A percentile compares a stretch with the other conserved stretches of the same genome.
Evolutionary conservation across 208 protist genomes (phyloP).

Genomic region (Wallacemonas sp.): DNA sequence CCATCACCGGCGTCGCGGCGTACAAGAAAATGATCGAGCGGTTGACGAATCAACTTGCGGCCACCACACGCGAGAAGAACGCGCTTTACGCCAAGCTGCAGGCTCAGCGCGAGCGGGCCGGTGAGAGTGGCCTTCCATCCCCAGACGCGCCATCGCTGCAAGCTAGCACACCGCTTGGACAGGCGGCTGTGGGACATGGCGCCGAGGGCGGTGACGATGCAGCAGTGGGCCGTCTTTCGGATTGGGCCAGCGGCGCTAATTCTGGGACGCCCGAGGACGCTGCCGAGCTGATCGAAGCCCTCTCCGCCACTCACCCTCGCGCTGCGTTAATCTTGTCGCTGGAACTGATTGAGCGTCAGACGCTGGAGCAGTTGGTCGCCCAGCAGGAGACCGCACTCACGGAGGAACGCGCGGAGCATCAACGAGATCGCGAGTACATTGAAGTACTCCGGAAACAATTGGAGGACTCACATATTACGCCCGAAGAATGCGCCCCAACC

Average conservation of each 20-base stretch:
- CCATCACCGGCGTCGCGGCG: constrained; percentile 29
- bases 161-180: too few relatives aligned
- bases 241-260: too few relatives aligned
- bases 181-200: too few relatives aligned
- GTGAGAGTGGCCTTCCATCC: too few relatives aligned
- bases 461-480: constrained; percentile 16
- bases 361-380: constrained; percentile 52
- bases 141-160: too few relatives aligned
- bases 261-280: constrained; percentile 18
- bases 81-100: constrained; percentile 37
- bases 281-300: not conserved
- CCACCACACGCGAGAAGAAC: constrained; percentile 41
- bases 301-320: constrained; percentile 16
- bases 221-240: too few relatives aligned
- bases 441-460: constrained; percentile 42
- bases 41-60: constrained; percentile 61
- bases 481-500: constrained; percentile 23
- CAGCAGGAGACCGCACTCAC: constrained; percentile 61
- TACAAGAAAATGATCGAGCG: constrained; percentile 62
- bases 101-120: constrained; percentile 28
- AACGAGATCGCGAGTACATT: constrained; percentile 44
- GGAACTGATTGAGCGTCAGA: constrained; percentile 68
- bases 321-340: constrained; percentile 45
- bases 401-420: constrained; percentile 35
- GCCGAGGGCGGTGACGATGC: not conserved